These are phyloP conservation scores for Aquanectria penicillioides DNA, from an alignment of 2,329 filamentous ascomycete genomes.

Conservation along the genomic window DNA sequence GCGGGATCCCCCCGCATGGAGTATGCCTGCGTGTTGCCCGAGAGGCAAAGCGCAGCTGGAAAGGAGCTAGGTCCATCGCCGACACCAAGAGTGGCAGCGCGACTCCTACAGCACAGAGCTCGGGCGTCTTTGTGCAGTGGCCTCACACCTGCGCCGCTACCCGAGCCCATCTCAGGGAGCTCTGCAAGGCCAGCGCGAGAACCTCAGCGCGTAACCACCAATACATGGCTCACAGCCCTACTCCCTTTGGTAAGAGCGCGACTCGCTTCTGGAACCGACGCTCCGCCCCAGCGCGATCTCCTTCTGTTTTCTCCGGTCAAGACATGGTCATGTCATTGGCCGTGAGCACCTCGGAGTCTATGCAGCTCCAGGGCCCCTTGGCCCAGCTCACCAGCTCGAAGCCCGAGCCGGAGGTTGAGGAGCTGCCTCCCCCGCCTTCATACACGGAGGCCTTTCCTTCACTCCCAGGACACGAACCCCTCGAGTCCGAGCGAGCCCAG, in stretches of 20 bases:
- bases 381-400: conserved; percentile 65
- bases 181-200: conserved; percentile 67
- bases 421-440: conserved; percentile 33
- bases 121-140: conserved; percentile 67
- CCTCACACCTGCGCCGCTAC: conserved; percentile 72
- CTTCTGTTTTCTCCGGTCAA: conserved; percentile 65
- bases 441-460: conserved; percentile 12
- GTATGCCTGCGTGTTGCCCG: conserved; percentile 73
- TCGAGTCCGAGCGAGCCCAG: conserved; percentile 45
- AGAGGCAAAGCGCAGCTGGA: conserved; percentile 74
- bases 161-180: conserved; percentile 68
- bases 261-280: conserved; percentile 61
- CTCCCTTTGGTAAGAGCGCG: conserved; percentile 64
- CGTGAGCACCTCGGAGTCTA: conserved; percentile 70
- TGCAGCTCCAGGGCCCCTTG: conserved; percentile 70
- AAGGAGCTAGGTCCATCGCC: conserved; percentile 60
- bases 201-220: conserved; percentile 55
- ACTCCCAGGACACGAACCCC: conserved; percentile 28
- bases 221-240: conserved; percentile 63
- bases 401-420: conserved; percentile 31
- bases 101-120: conserved; percentile 62
- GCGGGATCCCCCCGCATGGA: conserved; percentile 71
- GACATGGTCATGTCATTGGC: conserved; percentile 72
- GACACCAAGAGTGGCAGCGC: conserved; percentile 61
- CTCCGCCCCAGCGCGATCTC: conserved; percentile 56